Conservation (phyloP, 306 rosid species). For the Trichosanthes truncata region DNA sequence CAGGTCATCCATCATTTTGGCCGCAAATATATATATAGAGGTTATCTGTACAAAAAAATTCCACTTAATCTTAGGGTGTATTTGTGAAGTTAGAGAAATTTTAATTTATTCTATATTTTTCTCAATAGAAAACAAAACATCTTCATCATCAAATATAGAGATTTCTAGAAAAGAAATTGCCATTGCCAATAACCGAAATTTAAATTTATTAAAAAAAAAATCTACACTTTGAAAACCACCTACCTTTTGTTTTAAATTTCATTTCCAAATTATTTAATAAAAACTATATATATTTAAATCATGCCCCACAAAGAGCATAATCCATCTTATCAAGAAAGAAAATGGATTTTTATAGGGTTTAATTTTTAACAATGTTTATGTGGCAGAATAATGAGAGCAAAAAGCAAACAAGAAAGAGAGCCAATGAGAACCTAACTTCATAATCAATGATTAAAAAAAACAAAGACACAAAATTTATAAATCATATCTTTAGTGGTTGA, state of each 20-base stretch:
- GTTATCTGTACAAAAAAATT: too few relatives aligned
- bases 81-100: background rate
- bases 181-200: background rate
- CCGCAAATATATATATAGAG: too few relatives aligned
- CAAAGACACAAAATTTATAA: background rate
- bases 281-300: background rate
- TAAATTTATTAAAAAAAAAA: background rate
- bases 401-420: background rate
- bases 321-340: background rate
- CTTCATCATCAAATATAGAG: background rate
- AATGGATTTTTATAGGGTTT: background rate
- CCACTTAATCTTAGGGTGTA: too few relatives aligned
- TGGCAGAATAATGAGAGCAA: background rate
- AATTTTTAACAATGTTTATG: background rate
- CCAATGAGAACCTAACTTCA: background rate
- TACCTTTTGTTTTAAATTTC: background rate
- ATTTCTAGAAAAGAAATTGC: background rate
- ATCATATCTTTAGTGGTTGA: conserved; percentile 5
- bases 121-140: background rate
- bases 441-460: background rate
- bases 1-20: too few relatives aligned
- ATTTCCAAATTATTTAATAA: background rate
- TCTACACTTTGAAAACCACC: background rate
- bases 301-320: background rate
- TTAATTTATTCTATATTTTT: background rate